Base-by-base conservation (phyloP, 2,329 filamentous ascomycete species). In the Aureobasidium subglaciale region DNA sequence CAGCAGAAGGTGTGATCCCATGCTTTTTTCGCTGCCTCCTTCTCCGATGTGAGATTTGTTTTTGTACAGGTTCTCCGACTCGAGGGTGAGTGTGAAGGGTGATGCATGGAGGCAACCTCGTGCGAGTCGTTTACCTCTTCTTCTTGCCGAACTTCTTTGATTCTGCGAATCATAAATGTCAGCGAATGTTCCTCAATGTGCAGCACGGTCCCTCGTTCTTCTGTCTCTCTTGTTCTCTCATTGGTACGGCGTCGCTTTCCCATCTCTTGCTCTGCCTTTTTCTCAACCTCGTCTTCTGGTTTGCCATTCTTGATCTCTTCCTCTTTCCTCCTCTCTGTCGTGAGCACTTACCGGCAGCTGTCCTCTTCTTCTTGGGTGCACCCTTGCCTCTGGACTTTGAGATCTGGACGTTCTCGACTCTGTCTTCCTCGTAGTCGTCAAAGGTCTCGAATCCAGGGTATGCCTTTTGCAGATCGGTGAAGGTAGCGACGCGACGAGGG, bases 301-400 rank as follows among this genome's bases (percentile, higher is more conserved):
- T 18, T 11, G 16, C 22, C 42, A 16, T 8, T 13, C 16, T 46
- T 16, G 22, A 29, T 10, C 10, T 20, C 30, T 35, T 25, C 20
- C 29, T 9, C 15, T 25, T 35, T 4, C 25, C 27, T 15, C 38
- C n/a, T 10, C 46, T 35, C 46, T 35, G 6, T 10, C 8, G 22
- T n/a, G 5, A 38, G 29, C 4, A 55, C 53, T 38, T 55, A 75
- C 74, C 74, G 57, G 71, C 72, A 62, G 73, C 73, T 41, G 78
- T 84, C 67, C 78, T 85, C 79, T 93, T 95, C 82, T 95, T 96
- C 81, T 95, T 87, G 7, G 92, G 90, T 41, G 86, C 82, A 55
- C 86, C 86, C 78, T 97, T 96, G 62, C 90, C 91, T 75, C 90
- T 85, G 27, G 80, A 73, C 71, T 89, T 91, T 64, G 65, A 59